Evolutionary conservation across 495 filamentous ascomycete genomes (phyloP).

Genomic region (Xylaria intraflava): DNA sequence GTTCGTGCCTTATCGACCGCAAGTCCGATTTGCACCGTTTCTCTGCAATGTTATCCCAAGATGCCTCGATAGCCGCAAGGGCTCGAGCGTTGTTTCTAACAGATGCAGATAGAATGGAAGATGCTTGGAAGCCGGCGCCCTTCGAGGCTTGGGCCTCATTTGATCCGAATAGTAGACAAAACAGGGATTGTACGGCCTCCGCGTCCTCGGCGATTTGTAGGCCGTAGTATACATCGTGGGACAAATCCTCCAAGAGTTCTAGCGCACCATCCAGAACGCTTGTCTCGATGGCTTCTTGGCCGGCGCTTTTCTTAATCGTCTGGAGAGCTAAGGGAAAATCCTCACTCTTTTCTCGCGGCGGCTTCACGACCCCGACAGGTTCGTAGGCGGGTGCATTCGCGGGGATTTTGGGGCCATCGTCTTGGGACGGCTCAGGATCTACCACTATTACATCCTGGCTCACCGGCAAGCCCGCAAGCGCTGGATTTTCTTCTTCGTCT

Average conservation of each 20-base stretch:
- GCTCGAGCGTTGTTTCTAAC: conserved; percentile 61
- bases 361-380: conserved; percentile 42
- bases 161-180: conserved; percentile 32
- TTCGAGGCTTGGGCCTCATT: conserved; percentile 15
- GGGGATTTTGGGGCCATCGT: conserved; percentile 21
- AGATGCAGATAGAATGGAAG: conserved; percentile 47
- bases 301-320: conserved; percentile 34
- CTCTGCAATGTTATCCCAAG: conserved; percentile 31
- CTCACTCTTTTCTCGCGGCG: conserved; percentile 32
- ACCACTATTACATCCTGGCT: conserved; percentile 45
- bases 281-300: not conserved
- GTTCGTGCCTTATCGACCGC: conserved; percentile 16
- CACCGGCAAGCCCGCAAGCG: conserved; percentile 38
- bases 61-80: conserved; percentile 37
- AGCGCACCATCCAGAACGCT: conserved; percentile 36
- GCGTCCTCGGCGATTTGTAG: conserved; percentile 49
- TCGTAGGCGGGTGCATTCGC: conserved; percentile 44
- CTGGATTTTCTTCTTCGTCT: conserved; percentile 35
- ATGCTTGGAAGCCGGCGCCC: conserved; percentile 39
- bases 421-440: conserved; percentile 27
- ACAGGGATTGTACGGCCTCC: conserved; percentile 36
- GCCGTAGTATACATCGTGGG: conserved; percentile 66
- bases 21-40: conserved; percentile 19
- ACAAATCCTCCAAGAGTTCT: conserved; percentile 48
- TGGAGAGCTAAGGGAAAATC: conserved; percentile 40